A percentile compares a stretch with the other conserved stretches of the same genome.
Conservation (phyloP, 257 asterid genomes). For the Solanum chaucha region DNA sequence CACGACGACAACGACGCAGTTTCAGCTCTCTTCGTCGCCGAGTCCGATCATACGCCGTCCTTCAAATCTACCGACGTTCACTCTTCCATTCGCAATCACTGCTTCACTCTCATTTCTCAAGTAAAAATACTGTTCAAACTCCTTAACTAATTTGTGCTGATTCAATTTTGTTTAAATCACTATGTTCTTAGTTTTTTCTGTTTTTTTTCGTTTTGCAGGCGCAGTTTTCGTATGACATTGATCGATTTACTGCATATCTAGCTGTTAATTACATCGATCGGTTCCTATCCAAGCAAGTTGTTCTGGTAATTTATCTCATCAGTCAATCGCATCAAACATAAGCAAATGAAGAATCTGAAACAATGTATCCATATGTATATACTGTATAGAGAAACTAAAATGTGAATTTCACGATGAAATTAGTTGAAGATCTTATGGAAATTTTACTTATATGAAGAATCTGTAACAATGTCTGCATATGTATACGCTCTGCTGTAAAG, state of each 20-base stretch:
- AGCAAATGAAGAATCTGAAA: background rate
- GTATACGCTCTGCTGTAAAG: background rate
- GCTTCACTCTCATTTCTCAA: slow-evolving; percentile 28
- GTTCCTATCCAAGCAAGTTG: slow-evolving; percentile 31
- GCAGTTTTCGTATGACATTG: slow-evolving; percentile 19
- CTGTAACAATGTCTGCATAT: background rate
- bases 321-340: background rate
- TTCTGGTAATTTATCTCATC: slow-evolving; percentile 20
- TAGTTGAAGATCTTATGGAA: background rate
- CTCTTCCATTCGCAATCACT: slow-evolving; percentile 32
- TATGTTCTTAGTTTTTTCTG: background rate
- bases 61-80: slow-evolving; percentile 15
- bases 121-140: slow-evolving; percentile 12
- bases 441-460: background rate
- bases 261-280: slow-evolving; percentile 53
- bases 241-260: slow-evolving; percentile 40
- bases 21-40: slow-evolving; percentile 37
- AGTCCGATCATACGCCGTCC: slow-evolving; percentile 38
- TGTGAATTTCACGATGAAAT: background rate
- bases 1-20: slow-evolving; percentile 19
- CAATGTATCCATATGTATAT: background rate
- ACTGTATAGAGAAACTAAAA: background rate
- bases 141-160: background rate
- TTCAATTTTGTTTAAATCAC: background rate
- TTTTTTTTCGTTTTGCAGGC: slow-evolving; percentile 14